Percentiles rank a stretch among this genome's conserved stretches.
Evolutionary conservation across 1,284 basidiomycete species (phyloP).

Genomic region (Ceratobasidium sp.): DNA sequence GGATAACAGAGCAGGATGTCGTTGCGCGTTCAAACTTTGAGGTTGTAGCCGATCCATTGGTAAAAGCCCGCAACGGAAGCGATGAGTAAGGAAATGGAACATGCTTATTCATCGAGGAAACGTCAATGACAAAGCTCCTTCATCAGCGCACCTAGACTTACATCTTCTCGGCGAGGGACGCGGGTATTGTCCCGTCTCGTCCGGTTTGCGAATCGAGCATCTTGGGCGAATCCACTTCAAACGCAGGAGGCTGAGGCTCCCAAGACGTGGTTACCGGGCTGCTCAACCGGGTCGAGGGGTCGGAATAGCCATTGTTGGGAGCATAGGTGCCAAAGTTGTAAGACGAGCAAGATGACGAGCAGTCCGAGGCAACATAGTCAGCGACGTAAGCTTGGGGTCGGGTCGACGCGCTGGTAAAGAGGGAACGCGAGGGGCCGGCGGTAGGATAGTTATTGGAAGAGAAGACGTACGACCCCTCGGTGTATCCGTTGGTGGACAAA

Average conservation of each 20-base stretch:
- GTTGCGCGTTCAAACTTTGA: conserved; percentile 20
- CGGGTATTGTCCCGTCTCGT: neutral
- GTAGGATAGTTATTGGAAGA: conserved; percentile 15
- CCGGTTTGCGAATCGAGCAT: conserved; percentile 19
- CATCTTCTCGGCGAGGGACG: neutral
- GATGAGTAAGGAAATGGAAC: conserved; percentile 32
- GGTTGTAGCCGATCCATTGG: conserved; percentile 23
- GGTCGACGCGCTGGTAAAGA: conserved; percentile 8
- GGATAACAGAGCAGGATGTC: conserved; percentile 22
- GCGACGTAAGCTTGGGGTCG: conserved; percentile 2
- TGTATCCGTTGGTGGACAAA: neutral
- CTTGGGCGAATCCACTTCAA: conserved; percentile 12
- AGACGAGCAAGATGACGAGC: conserved; percentile 15
- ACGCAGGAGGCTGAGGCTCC: conserved; percentile 10
- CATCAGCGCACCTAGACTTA: neutral
- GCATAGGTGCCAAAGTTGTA: neutral
- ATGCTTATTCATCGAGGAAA: conserved; percentile 16
- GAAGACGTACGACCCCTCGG: conserved; percentile 25
- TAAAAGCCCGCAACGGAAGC: conserved; percentile 28
- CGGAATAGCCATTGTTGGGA: conserved; percentile 5
- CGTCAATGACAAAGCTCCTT: conserved; percentile 6
- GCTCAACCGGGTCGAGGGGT: neutral
- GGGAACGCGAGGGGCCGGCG: conserved; percentile 23
- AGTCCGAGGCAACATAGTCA: conserved; percentile 34
- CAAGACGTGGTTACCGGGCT: conserved; percentile 8